Percentiles rank a stretch among this genome's conserved stretches.
Evolutionary conservation across 1,284 basidiomycete genomes (phyloP).

Genomic region (Tilletiaria anomala): DNA sequence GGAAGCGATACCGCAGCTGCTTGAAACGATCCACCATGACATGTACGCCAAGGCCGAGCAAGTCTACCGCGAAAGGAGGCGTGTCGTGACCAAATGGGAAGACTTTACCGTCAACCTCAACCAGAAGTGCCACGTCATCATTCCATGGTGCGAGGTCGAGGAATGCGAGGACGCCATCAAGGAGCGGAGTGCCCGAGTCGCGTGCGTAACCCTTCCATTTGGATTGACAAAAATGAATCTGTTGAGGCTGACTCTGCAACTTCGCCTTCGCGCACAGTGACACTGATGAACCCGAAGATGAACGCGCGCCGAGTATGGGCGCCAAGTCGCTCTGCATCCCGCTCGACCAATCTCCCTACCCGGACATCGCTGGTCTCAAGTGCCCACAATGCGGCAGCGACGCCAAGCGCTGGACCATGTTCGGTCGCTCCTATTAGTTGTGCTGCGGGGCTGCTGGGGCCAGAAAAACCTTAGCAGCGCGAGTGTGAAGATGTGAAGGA

Average conservation of each 20-base stretch:
- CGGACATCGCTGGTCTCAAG: conserved; percentile 21
- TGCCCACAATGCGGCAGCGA: conserved; percentile 33
- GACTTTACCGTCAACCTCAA: conserved; percentile 82
- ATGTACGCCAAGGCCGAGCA: conserved; percentile 72
- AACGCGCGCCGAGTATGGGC: conserved; percentile 89
- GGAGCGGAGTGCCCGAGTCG: conserved; percentile 61
- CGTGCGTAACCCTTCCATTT: conserved; percentile 56
- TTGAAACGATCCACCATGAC: conserved; percentile 74
- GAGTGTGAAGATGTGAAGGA: too few relatives aligned
- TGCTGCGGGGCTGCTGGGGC: too few relatives aligned
- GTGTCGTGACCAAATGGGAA: conserved; percentile 69
- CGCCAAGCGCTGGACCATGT: conserved; percentile 40
- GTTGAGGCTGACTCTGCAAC: conserved; percentile 6
- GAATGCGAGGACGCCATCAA: conserved; percentile 97
- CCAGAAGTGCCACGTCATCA: conserved; percentile 68
- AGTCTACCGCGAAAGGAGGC: conserved; percentile 59
- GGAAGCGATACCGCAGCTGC: conserved; percentile 43
- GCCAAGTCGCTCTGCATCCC: conserved; percentile 96
- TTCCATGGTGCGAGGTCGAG: conserved; percentile 94
- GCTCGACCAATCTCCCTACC: conserved; percentile 62
- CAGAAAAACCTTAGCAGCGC: too few relatives aligned
- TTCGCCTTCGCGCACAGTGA: too few relatives aligned
- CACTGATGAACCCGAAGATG: conserved; percentile 42
- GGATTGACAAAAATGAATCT: neutral
- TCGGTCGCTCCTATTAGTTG: conserved; percentile 31